Percentiles rank a stretch among this genome's conserved stretches.
Evolutionary conservation across 768 basidiomycete species (phyloP).

Genomic region (Lactarius pseudohatsudake): DNA sequence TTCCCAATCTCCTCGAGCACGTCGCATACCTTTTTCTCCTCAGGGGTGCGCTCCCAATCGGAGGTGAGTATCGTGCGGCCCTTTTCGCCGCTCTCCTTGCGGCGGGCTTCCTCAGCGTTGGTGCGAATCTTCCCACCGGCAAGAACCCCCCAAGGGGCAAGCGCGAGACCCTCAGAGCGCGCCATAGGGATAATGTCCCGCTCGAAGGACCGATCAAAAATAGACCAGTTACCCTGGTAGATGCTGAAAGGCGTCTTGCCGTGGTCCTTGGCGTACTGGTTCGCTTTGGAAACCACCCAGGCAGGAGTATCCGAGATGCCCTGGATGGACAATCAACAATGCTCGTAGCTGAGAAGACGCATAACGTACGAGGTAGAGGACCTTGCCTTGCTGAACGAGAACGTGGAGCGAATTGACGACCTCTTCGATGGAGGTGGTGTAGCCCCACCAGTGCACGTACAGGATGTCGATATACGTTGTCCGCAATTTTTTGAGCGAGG

Average conservation of each 20-base stretch:
- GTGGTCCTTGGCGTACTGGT: conserved; percentile 42
- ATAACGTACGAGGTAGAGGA: conserved; percentile 36
- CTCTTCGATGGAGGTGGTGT: conserved; percentile 51
- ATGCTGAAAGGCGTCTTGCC: conserved; percentile 41
- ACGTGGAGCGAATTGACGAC: conserved; percentile 54
- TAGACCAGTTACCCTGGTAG: conserved; percentile 40
- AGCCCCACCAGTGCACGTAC: conserved; percentile 54
- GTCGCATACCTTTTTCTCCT: conserved; percentile 36
- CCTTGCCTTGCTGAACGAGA: conserved; percentile 51
- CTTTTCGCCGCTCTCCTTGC: conserved; percentile 35
- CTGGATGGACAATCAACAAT: not conserved
- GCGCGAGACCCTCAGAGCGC: conserved; percentile 37
- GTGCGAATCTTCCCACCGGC: conserved; percentile 42
- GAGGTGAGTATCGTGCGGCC: conserved; percentile 35
- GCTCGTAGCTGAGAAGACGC: not conserved
- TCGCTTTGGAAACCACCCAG: conserved; percentile 41
- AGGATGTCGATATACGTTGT: conserved; percentile 50
- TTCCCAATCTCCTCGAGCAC: conserved; percentile 43
- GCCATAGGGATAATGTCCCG: conserved; percentile 43
- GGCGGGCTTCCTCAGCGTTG: conserved; percentile 39
- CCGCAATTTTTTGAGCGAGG: conserved; percentile 47
- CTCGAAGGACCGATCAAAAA: conserved; percentile 41
- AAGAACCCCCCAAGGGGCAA: conserved; percentile 46
- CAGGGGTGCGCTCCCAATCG: conserved; percentile 39
- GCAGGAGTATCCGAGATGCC: conserved; percentile 36